phyloP scores from a whole-genome alignment of 164 flowering plant genomes.

The Paratinospora sagittata region DNA sequence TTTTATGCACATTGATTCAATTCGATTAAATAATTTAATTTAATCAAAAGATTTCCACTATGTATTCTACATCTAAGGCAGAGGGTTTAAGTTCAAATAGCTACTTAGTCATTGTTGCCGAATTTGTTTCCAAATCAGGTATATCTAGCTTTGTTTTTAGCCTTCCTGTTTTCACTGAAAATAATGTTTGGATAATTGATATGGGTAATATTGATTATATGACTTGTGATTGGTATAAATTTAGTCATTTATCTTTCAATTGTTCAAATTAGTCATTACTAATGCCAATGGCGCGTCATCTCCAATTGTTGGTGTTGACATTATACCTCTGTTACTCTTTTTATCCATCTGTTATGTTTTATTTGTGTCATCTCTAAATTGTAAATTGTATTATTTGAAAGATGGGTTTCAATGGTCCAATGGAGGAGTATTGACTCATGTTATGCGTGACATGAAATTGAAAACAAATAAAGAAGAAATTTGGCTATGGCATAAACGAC shows the following conservation, averaged over 20 bases:
- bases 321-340: background rate
- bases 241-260: background rate
- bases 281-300: background rate
- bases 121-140: too few relatives aligned
- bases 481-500: constrained; percentile 14
- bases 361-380: background rate
- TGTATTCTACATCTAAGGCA: too few relatives aligned
- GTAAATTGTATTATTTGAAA: constrained; percentile 3
- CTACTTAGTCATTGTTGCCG: too few relatives aligned
- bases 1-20: too few relatives aligned
- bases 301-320: background rate
- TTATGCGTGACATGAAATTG: background rate
- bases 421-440: too few relatives aligned
- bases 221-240: background rate
- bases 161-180: background rate
- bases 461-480: background rate
- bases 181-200: constrained; percentile 8
- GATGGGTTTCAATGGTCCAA: background rate
- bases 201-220: constrained; percentile 3
- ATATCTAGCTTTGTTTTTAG: background rate
- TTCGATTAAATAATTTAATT: too few relatives aligned
- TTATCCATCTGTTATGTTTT: background rate
- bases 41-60: too few relatives aligned
- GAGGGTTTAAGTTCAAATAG: too few relatives aligned
- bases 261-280: background rate